Conservation (phyloP, 208 protist genomes). For the Lotmaria passim region DNA sequence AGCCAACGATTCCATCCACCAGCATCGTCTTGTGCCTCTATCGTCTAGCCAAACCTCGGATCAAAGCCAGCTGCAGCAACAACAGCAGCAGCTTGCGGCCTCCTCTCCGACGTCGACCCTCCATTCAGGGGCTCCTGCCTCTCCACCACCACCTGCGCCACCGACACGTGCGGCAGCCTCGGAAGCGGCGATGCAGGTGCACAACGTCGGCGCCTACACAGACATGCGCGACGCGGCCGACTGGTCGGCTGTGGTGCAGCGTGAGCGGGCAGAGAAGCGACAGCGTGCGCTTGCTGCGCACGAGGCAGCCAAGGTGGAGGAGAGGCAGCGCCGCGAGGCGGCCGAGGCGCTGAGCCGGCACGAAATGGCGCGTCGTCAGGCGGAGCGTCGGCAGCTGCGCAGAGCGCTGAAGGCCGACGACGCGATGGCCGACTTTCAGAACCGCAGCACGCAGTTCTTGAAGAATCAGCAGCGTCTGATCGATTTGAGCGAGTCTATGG, state of each 20-base stretch:
- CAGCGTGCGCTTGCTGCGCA: conserved; percentile 21
- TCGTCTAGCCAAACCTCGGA: too few species aligned
- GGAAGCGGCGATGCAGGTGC: conserved; percentile 16
- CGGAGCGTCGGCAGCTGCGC: conserved; percentile 27
- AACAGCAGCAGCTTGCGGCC: too few species aligned
- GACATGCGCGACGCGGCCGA: conserved; percentile 34
- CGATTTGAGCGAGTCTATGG: conserved; percentile 11
- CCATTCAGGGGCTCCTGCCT: conserved; percentile 3
- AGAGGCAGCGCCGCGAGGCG: conserved; percentile 23
- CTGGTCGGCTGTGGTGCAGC: conserved; percentile 27
- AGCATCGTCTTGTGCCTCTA: too few species aligned
- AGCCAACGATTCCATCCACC: not conserved
- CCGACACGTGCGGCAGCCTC: not conserved
- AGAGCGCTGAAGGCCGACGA: conserved; percentile 11
- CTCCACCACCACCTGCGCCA: not conserved
- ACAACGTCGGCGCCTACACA: conserved; percentile 26
- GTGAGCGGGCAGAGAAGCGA: conserved; percentile 25
- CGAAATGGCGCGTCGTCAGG: conserved; percentile 16
- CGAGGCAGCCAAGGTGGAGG: conserved; percentile 29
- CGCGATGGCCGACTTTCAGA: conserved; percentile 22
- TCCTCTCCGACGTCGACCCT: too few species aligned
- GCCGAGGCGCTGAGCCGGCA: conserved; percentile 20
- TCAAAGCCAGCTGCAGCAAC: too few species aligned
- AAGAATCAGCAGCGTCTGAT: conserved; percentile 30
- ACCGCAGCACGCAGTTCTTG: conserved; percentile 26